Base-by-base conservation (phyloP, 192 early-diverging fungal genomes). In the Cladochytrium replicatum region DNA sequence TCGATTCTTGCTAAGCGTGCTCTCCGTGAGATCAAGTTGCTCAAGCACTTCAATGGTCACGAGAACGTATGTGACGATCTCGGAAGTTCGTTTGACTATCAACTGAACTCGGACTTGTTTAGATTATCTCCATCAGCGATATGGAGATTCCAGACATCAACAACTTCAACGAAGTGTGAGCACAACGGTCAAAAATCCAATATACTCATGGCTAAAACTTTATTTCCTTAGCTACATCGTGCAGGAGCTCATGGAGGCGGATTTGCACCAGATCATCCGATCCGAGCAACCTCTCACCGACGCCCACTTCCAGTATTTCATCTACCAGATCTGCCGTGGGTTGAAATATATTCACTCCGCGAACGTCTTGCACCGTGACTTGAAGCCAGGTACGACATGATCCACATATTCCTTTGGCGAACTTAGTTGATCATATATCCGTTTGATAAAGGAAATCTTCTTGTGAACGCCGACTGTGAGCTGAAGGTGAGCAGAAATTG, bases 311-410 rank as follows among this genome's bases (percentile, higher is more conserved):
- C 90, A 93, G 58, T 93, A 92, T 66, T 93, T 93, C 67, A 80
- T 92, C 55, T 93, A 87, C 68, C 90, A 93, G 58, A 57, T 50
- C 29, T 57, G 47, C 23, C 19, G 50, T 44, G 48, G 85, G 9
- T 74, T 93, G 50, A 93, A 93, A 59, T 89, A 89, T 54, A 88
- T 93, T 65, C 90, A 93, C 57, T 91, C 90, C 22, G 90, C 89
- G 24, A 92, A 92, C 54, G 89, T 93, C 26, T 67, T 91, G 26
- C 89, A 93, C 57, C 85, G 89, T 50, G 90, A 93, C 67, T 69
- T 93, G 43, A 93, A 93, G 60, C 90, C 90, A 19, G 82, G 83
- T 48, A 91, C 3, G 47, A n/a, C n/a, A n/a, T 13, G 13, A n/a
- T 37, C 13, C 13, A 37, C 34, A 37, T n/a, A 13, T 37, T 44